A percentile compares a stretch with the other conserved stretches of the same genome.
These are phyloP conservation scores for Copromyces sp. DNA, from an alignment of 495 filamentous ascomycete genomes.

Conservation along the genomic window DNA sequence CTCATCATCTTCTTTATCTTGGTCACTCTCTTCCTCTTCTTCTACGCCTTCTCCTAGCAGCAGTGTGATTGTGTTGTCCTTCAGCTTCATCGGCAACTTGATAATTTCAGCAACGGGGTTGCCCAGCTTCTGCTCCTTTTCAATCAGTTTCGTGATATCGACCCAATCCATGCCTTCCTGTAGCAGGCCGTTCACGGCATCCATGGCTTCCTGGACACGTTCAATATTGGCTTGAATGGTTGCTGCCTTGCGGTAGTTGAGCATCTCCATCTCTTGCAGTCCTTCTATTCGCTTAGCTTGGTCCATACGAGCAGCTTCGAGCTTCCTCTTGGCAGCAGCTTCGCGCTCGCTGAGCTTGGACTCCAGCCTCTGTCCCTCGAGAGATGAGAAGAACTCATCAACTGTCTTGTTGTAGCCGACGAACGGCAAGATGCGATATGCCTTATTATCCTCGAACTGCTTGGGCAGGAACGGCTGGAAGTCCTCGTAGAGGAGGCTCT, in stretches of 20 bases:
- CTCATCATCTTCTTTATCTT: constrained; percentile 55
- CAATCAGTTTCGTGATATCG: constrained; percentile 76
- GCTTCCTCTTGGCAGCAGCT: constrained; percentile 65
- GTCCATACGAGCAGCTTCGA: constrained; percentile 70
- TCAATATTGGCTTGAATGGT: constrained; percentile 85
- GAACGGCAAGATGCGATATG: constrained; percentile 57
- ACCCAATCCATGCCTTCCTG: constrained; percentile 96
- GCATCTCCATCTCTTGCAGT: constrained; percentile 62
- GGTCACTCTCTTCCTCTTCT: constrained; percentile 45
- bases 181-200: constrained; percentile 79
- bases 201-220: constrained; percentile 82
- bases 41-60: constrained; percentile 60
- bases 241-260: constrained; percentile 80
- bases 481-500: constrained; percentile 71
- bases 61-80: constrained; percentile 81
- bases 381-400: constrained; percentile 92
- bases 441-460: constrained; percentile 64
- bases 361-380: constrained; percentile 88
- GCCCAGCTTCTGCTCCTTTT: constrained; percentile 65
- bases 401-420: constrained; percentile 85
- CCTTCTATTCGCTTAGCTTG: constrained; percentile 77
- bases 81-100: constrained; percentile 75
- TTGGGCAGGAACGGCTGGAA: constrained; percentile 87
- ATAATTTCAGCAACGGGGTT: constrained; percentile 86
- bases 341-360: constrained; percentile 73